Base-by-base conservation (phyloP, 2,329 filamentous ascomycete genomes). In the Fusarium paranaense region DNA sequence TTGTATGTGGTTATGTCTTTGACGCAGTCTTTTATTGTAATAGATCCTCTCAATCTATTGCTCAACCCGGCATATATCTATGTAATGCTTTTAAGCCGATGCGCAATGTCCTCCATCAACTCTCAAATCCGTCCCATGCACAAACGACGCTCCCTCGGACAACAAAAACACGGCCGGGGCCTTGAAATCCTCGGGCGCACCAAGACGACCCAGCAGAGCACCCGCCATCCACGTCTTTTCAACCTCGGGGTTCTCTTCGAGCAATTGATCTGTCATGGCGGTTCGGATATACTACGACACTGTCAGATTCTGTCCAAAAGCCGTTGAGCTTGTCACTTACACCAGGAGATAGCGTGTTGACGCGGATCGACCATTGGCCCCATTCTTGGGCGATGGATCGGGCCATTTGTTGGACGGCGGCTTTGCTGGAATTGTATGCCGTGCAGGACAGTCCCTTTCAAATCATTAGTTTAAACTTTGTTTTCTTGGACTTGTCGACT, bases 311-410 rank as follows among this genome's bases (percentile, higher is more conserved):
- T n/a, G 8, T 10, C 30, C 2, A n/a, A 38, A 4, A 5, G 20
- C 5, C 3, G 14, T 8, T 40, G 16, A 6, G 11, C 5, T 2
- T n/a, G 1, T 20, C 8, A 58, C 35, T 40, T 25, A 58, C 56
- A 4, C 91, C 91, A 0, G 91, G 90, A 54, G 89, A 92, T 54
- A 93, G 84, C 1, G 89, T 92, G 80, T 93, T 93, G 69, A 93
- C 88, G 10, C 91, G 86, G 64, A 93, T 92, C 30, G 88, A 89
- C 79, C 90, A 84, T 65, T 86, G 82, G 22, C 89, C 90, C 90
- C 90, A 92, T 82, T 92, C 90, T 22, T 88, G 83, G 7, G 90
- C 90, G 5, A 92, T 83, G 59, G 90, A 91, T 45, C 89, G 86
- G 22, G 83, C 87, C 54, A 92, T 85, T 76, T 91, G 89, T 61